Percentiles rank a stretch among this genome's conserved stretches.
phyloP scores from a whole-genome alignment of 345 rosid species.

The Physaria fendleri region DNA sequence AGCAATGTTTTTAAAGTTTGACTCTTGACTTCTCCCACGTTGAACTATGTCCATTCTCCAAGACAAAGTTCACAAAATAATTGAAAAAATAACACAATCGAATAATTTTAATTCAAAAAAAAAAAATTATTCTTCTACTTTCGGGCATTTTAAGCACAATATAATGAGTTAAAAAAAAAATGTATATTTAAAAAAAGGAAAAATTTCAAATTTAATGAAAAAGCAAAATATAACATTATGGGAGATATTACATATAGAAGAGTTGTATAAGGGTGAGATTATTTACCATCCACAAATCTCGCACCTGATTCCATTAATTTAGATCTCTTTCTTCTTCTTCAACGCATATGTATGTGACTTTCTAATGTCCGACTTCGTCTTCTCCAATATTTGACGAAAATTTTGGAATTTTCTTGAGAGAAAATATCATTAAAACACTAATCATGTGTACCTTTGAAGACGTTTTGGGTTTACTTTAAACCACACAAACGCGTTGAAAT shows the following conservation, averaged over 20 bases:
- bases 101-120: constrained; percentile 2
- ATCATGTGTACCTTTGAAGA: constrained; percentile 1
- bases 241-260: neutral
- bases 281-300: constrained; percentile 24
- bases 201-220: neutral
- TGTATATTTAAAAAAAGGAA: neutral
- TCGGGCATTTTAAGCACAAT: constrained; percentile 21
- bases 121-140: constrained; percentile 9
- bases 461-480: constrained; percentile 12
- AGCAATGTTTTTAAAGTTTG: constrained; percentile 17
- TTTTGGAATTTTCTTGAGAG: neutral
- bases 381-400: neutral
- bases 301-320: constrained; percentile 15
- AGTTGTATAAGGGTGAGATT: constrained; percentile 10
- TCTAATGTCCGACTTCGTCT: neutral
- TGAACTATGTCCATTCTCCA: constrained; percentile 18
- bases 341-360: neutral
- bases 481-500: constrained; percentile 21
- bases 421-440: constrained; percentile 8
- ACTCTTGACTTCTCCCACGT: constrained; percentile 17
- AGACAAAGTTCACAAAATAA: neutral
- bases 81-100: neutral
- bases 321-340: neutral
- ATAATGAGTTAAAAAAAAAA: neutral
- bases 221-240: neutral